A percentile compares a stretch with the other conserved stretches of the same genome.
These are phyloP conservation scores for Plasmodium knowlesi DNA, from an alignment of 169 alveolate species.

Conservation along the genomic window DNA sequence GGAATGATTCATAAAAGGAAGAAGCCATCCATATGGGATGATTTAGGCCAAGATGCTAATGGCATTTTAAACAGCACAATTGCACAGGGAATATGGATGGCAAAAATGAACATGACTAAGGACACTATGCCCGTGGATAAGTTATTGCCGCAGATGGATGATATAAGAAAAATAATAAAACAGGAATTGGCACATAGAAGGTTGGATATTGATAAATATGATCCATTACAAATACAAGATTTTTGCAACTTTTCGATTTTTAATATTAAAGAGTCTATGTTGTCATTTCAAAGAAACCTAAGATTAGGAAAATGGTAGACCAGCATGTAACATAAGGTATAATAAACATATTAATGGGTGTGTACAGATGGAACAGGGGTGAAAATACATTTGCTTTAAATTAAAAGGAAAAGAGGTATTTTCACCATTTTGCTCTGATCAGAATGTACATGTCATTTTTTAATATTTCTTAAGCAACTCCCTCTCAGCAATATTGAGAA, in stretches of 20 bases:
- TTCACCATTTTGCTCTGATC: neutral
- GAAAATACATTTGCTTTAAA: neutral
- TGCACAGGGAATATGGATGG: slow-evolving; percentile 4
- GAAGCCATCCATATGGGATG: slow-evolving; percentile 12
- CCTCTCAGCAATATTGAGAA: neutral
- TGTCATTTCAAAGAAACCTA: slow-evolving; percentile 7
- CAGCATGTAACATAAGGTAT: neutral
- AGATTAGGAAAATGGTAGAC: neutral
- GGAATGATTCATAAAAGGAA: slow-evolving; percentile 3
- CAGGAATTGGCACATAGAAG: neutral
- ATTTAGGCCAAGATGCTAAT: slow-evolving; percentile 9
- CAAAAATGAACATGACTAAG: slow-evolving; percentile 2
- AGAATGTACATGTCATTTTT: neutral
- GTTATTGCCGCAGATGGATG: slow-evolving; percentile 6
- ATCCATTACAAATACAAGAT: slow-evolving; percentile 1
- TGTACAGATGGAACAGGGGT: neutral
- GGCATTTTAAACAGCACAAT: slow-evolving; percentile 13
- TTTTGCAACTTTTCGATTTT: slow-evolving; percentile 5
- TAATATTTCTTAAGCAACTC: neutral
- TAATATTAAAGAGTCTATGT: neutral
- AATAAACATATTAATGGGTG: neutral
- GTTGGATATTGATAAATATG: slow-evolving; percentile 7
- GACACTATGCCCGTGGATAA: neutral
- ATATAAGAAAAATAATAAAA: neutral
- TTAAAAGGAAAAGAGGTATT: neutral